Percentiles rank a stretch among this genome's conserved stretches.
These are phyloP conservation scores for Byssochlamys sp. DNA, from an alignment of 2,329 filamentous ascomycete genomes.

Conservation along the genomic window DNA sequence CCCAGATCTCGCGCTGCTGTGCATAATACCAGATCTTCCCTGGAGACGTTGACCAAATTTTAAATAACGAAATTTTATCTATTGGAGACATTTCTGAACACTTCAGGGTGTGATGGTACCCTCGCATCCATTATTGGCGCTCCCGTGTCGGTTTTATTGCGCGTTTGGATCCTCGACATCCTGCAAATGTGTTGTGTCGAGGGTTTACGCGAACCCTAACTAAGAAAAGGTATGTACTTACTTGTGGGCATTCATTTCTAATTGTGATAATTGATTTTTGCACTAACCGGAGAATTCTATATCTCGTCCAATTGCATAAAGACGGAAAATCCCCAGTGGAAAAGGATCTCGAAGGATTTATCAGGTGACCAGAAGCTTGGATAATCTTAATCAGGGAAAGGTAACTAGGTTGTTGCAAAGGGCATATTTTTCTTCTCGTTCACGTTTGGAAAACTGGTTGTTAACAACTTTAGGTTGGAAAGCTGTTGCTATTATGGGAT, in stretches of 20 bases:
- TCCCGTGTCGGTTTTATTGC: conserved; percentile 10
- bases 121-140: conserved; percentile 27
- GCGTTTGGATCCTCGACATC: conserved; percentile 10
- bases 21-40: conserved; percentile 12
- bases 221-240: neutral
- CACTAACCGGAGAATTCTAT: neutral
- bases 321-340: conserved; percentile 2
- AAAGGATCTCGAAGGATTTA: neutral
- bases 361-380: conserved; percentile 1
- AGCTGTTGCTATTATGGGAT: neutral
- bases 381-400: conserved; percentile 2
- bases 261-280: neutral
- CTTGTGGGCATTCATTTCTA: neutral
- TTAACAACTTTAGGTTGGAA: neutral
- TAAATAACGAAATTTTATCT: conserved; percentile 15
- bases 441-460: neutral
- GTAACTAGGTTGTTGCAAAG: conserved; percentile 7
- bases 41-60: conserved; percentile 17
- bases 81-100: conserved; percentile 20
- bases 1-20: conserved; percentile 20
- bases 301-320: neutral
- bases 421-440: neutral
- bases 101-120: conserved; percentile 20
- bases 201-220: neutral
- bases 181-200: conserved; percentile 17